Base-by-base conservation (phyloP, 345 rosid species). In the Bruguiera gymnorhiza region DNA sequence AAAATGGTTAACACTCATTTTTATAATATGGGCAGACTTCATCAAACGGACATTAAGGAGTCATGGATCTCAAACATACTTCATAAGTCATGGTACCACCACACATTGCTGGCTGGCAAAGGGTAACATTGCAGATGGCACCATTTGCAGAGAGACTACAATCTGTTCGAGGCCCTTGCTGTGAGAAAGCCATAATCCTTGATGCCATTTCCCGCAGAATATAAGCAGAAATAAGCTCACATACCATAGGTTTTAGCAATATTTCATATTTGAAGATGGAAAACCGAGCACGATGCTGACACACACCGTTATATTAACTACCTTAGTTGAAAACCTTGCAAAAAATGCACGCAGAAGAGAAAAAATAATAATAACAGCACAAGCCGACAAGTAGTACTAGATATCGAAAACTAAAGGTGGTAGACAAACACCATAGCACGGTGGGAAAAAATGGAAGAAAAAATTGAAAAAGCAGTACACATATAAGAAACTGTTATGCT, bases 61-160 rank as follows among this genome's bases (percentile, higher is more conserved):
- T 21, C 29, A 15, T 10, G 43, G 19, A 8, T 51, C 58, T 61
- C 43, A 66, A 57, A 70, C 66, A 59, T 75, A 91, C 97, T 97
- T 94, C 97, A 65, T 86, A 88, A 58, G 95, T 77, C 74, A 83
- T 82, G 1, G 86, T 59, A 39, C 88, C 87, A 75, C 83, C 81
- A 55, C 89, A 46, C 75, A 70, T 71, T 55, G 88, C 75, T 32
- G 89, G 85, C 72, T 87, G 91, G 70, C 85, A 83, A 59, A 94
- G 88, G 27, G 89, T 87, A 63, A 85, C 93, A 68, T 80, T 82
- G 82, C 82, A 75, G 68, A 95, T 78, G 37, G 97, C 89, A 52
- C 99, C 99, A 85, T 75, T 85, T 68, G 96, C 98, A 63, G 99
- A 90, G 64, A 95, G 91, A 77, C 92, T 86, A 79, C 92, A 88